A percentile compares a stretch with the other conserved stretches of the same genome.
phyloP scores from a whole-genome alignment of 495 filamentous ascomycete genomes.

The Talaromyces thailandensis region DNA sequence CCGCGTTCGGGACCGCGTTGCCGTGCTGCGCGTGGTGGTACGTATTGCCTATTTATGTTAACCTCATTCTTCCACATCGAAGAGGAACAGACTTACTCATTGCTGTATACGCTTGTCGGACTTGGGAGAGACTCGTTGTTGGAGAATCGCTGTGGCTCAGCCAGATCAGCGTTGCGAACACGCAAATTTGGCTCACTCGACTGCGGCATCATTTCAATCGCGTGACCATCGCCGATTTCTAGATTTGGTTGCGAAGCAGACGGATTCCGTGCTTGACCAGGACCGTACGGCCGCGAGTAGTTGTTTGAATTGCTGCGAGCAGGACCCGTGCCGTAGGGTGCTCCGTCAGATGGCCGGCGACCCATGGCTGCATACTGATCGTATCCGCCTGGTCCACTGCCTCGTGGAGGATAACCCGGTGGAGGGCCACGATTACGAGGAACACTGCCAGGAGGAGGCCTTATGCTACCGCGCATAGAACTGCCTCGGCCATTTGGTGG shows the following conservation, averaged over 20 bases:
- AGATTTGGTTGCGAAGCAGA: conserved; percentile 6
- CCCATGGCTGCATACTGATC: conserved; percentile 9
- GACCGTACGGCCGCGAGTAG: background rate
- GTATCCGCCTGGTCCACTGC: conserved; percentile 9
- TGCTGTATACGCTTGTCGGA: conserved; percentile 6
- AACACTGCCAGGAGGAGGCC: conserved; percentile 22
- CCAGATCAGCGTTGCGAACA: background rate
- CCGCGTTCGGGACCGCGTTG: conserved; percentile 1
- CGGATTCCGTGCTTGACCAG: conserved; percentile 7
- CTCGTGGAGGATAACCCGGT: conserved; percentile 31
- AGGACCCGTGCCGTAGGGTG: background rate
- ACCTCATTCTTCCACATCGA: conserved; percentile 8
- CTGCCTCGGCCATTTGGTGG: conserved; percentile 21
- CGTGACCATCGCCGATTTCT: background rate
- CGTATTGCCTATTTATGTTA: conserved; percentile 43
- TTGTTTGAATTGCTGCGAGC: background rate
- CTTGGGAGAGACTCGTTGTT: conserved; percentile 4
- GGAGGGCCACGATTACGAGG: conserved; percentile 52
- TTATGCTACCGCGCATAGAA: conserved; percentile 25
- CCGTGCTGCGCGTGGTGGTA: conserved; percentile 52
- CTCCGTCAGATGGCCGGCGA: conserved; percentile 4
- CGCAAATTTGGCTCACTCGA: conserved; percentile 4
- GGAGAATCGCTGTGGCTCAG: background rate
- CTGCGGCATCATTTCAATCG: conserved; percentile 7
- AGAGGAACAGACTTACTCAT: conserved; percentile 1